Evolutionary conservation across 73 alveolate genomes (phyloP), one percentile per base, ranked within the genome.

Genomic region (Paramecium pentaurelia): DNA sequence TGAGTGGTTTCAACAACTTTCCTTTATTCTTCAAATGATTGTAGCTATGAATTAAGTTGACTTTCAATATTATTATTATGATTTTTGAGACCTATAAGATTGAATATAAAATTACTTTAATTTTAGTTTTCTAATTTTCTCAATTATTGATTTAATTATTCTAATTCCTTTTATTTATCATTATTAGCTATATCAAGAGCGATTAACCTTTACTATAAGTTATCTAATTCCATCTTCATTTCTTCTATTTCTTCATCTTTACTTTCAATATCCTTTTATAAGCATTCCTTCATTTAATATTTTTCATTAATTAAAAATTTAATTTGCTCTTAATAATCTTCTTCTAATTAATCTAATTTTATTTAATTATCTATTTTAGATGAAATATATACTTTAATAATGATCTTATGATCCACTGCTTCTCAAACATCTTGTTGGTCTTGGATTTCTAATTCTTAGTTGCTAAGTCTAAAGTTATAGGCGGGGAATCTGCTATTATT

Each of bases 391-490:
- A 64, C 84, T 64, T 27, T 28, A 64, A 32, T 32, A 32, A 64
- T 64, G 42, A 64, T 64, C 84, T 64, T 64, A 34, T 28, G 84
- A 64, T 14, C 84, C 84, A n/a, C 84, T 64, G 28, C 84, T 64
- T 64, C 84, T 64, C 28, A 32, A 32, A 11, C 84, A 51, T 64
- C 84, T 64, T 28, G 70, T 54, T 54, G 70, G 36, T 18, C 70
- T n/a, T 18, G 32, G 14, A 18, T 54, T 54, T 54, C 70, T 18
- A 0, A 54, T 18, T 54, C 32, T 54, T 1, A n/a, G 6, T 54
- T 54, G 32, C 36, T 54, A 54, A 18, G 32, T 54, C 32, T n/a
- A 18, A 54, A 54, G 70, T 2, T 4, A 8, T n/a, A 54, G 3
- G 9, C 34, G 70, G 20, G 70, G 70, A 1, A 54, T 18, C 32